Base-by-base conservation (phyloP, 2,329 filamentous ascomycete genomes). In the Trichoderma endophyticum region DNA sequence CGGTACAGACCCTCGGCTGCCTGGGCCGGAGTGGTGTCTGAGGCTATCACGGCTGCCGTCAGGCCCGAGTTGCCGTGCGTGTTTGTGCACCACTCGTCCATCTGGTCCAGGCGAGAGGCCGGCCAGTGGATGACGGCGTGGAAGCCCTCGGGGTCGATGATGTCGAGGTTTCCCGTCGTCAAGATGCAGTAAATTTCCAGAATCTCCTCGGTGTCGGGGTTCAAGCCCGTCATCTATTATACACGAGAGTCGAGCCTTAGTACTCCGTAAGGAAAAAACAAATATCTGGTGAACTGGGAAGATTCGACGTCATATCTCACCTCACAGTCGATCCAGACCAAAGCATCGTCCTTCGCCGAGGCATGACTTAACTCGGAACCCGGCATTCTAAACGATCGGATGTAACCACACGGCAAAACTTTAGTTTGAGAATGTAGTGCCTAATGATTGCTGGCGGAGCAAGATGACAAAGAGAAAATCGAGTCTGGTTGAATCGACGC, bases 171-270 rank as follows among this genome's bases (percentile, higher is more conserved):
- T 68, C 90, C 88, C 76, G 95, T 92, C 8, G 96, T 99, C 79
- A 99, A 89, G 82, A 97, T 92, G 83, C 95, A 98, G 81, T 92
- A 95, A 71, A 98, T 92, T 77, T 97, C 94, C 78, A 98, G 90
- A 78, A 98, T 96, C 71, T 91, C 90, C 79, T 98, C 95, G 36
- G 85, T 89, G 72, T 92, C 88, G 2, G 91, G 86, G 81, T 97
- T 87, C n/a, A 84, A 78, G 12, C 82, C 82, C n/a, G 82, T 98
- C 96, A 99, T 99, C 94, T 97, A 75, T n/a, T 97, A 76, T 51
- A 51, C 24, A 57, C 39, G 62, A 15, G 18, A 21, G 26, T 28
- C 65, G 26, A 15, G 5, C 2, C 15, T 59, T 39, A 57, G 18
- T 36, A 32, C 28, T 30, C 28, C 28, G 8, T 30, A 48, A 26